Percentiles rank a stretch among this genome's conserved stretches.
Conservation (phyloP, 495 filamentous ascomycete genomes). For the Echria macrotheca region DNA sequence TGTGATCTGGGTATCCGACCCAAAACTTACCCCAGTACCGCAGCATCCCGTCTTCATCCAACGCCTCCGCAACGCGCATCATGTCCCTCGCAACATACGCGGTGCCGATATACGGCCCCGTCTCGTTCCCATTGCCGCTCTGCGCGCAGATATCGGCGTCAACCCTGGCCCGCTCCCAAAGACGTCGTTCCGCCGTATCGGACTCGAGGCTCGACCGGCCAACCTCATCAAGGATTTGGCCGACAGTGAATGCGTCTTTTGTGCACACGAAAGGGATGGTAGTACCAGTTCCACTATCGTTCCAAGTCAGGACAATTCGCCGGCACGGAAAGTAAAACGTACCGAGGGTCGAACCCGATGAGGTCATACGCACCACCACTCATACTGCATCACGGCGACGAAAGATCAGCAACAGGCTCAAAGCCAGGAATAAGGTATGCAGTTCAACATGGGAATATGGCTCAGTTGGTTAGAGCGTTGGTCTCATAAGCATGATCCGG, state of each 20-base stretch:
- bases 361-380: conserved; percentile 37
- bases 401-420: too few species aligned
- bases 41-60: conserved; percentile 40
- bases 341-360: conserved; percentile 38
- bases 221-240: neutral
- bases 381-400: too few species aligned
- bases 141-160: conserved; percentile 14
- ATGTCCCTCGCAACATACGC: conserved; percentile 38
- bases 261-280: conserved; percentile 36
- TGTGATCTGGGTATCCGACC: neutral
- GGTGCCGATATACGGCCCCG: conserved; percentile 29
- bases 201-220: conserved; percentile 11
- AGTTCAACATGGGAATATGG: too few species aligned
- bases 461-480: too few species aligned
- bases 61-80: conserved; percentile 38
- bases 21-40: conserved; percentile 45
- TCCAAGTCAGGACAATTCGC: too few species aligned
- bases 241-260: neutral
- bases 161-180: conserved; percentile 20
- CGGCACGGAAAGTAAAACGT: too few species aligned
- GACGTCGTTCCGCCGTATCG: conserved; percentile 17
- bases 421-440: too few species aligned
- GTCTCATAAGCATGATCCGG: too few species aligned
- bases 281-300: conserved; percentile 31
- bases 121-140: conserved; percentile 11